phyloP scores from a whole-genome alignment of 805 yeast species.

The Phaffomyces opuntiae region DNA sequence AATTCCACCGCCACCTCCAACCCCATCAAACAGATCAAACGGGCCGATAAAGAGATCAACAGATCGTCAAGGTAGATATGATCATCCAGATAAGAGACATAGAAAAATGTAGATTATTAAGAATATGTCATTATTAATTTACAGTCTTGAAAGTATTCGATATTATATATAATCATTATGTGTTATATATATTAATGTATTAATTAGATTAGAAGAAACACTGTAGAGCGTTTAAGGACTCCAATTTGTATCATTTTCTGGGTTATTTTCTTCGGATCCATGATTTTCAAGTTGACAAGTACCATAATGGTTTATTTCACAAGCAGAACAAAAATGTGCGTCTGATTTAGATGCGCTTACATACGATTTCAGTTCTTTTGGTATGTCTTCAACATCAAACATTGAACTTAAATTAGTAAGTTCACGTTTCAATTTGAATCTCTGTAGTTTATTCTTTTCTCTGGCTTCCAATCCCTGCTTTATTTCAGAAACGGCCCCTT shows the following conservation, averaged over 20 bases:
- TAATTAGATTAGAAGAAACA: too few species aligned
- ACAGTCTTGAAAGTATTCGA: neutral
- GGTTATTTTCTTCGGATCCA: too few species aligned
- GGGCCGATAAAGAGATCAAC: constrained; percentile 3
- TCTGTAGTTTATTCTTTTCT: constrained; percentile 29
- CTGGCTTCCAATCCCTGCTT: constrained; percentile 26
- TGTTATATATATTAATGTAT: too few species aligned
- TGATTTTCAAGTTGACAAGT: too few species aligned
- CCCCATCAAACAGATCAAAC: neutral
- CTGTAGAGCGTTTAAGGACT: too few species aligned
- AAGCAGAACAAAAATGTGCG: neutral
- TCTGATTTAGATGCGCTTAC: too few species aligned
- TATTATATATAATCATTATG: too few species aligned
- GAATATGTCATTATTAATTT: too few species aligned
- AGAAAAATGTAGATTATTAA: constrained; percentile 5
- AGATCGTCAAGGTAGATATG: constrained; percentile 3
- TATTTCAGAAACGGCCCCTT: constrained; percentile 26
- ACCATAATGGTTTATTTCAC: neutral
- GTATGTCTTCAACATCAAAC: constrained; percentile 4
- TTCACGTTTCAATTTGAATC: constrained; percentile 22
- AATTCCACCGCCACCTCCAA: constrained; percentile 14
- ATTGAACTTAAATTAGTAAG: neutral
- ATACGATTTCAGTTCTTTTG: constrained; percentile 1
- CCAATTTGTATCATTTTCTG: too few species aligned
- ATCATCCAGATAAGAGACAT: constrained; percentile 5